Conservation (phyloP, 768 basidiomycete genomes). For the Mycena chlorophos region DNA sequence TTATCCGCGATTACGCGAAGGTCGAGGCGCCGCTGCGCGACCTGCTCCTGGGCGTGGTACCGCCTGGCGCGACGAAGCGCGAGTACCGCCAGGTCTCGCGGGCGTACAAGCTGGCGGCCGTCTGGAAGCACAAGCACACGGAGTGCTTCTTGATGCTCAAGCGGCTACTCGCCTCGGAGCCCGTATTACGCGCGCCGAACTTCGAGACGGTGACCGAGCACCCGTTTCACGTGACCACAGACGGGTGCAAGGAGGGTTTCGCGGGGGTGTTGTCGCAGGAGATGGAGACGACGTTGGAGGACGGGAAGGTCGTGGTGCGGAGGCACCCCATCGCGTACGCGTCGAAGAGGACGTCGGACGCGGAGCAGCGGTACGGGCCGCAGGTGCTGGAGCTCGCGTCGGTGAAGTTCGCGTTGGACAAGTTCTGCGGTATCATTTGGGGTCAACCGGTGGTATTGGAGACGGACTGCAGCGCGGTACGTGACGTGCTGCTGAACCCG, state of each 20-base stretch:
- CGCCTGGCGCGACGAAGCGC: slow-evolving; percentile 21
- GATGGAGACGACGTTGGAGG: slow-evolving; percentile 8
- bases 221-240: slow-evolving; percentile 29
- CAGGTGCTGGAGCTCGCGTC: slow-evolving; percentile 33
- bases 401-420: slow-evolving; percentile 9
- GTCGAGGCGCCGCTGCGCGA: slow-evolving; percentile 32
- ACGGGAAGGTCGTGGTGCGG: slow-evolving; percentile 9
- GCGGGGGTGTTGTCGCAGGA: slow-evolving; percentile 28
- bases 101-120: slow-evolving; percentile 6
- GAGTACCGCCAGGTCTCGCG: slow-evolving; percentile 27
- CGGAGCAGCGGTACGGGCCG: slow-evolving; percentile 30
- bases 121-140: slow-evolving; percentile 22
- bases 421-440: slow-evolving; percentile 22
- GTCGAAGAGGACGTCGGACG: slow-evolving; percentile 33
- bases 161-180: slow-evolving; percentile 18
- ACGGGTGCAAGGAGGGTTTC: slow-evolving; percentile 30
- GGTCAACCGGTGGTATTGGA: slow-evolving; percentile 25
- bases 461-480: slow-evolving; percentile 16
- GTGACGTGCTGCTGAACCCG: slow-evolving; percentile 25
- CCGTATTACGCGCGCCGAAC: slow-evolving; percentile 19
- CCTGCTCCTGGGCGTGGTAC: slow-evolving; percentile 24
- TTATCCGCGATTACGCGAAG: slow-evolving; percentile 36
- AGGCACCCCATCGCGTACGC: slow-evolving; percentile 33
- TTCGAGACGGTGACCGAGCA: slow-evolving; percentile 27
- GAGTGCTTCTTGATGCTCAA: slow-evolving; percentile 30